Base-by-base conservation (phyloP, 2,329 filamentous ascomycete genomes). In the Trichoderma atrobrunneum region DNA sequence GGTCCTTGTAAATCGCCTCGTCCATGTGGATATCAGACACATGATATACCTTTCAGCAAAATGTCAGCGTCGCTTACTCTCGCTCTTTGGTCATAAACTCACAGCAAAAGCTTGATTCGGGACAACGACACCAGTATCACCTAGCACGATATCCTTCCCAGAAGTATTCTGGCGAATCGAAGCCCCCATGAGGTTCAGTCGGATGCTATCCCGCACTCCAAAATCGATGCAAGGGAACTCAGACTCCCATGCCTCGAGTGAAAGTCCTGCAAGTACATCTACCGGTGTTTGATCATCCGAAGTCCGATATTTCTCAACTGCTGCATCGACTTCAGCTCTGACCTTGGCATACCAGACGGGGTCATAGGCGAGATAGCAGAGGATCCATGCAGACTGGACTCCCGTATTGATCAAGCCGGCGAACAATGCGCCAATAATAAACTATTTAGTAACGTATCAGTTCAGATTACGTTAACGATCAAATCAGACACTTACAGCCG, bases 361-460 rank as follows among this genome's bases (percentile, higher is more conserved):
- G 75, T 86, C 76, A 68, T 83, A 72, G 69, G 86, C 77, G 68
- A 90, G 81, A 81, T 86, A 83, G 77, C 84, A 73, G 73, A 89
- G 77, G 73, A 89, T 79, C 82, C 85, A 89, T 2, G 84, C 84
- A 1, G 85, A 84, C 74, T 87, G 89, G 76, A 88, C 84, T 51
- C 87, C 87, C 28, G 81, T 86, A 78, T 89, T 90, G n/a, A 89
- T 74, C 39, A 87, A 80, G n/a, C 87, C 87, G 1, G 87, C 87
- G 76, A 87, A 88, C 3, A 90, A 78, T 0, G 86, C 80, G 14
- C 84, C 84, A n/a, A 89, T 79, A 39, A 88, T 81, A 77, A 89
- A 88, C 80, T 85, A 36, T 36, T 32, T 18, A 28, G 2, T n/a
- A 7, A 7, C 26, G 1, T 1, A 4, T 51, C 11, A 70, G 68